These are phyloP conservation scores for Trichosporon inkin DNA, from an alignment of 1,284 basidiomycete species.

Conservation along the genomic window DNA sequence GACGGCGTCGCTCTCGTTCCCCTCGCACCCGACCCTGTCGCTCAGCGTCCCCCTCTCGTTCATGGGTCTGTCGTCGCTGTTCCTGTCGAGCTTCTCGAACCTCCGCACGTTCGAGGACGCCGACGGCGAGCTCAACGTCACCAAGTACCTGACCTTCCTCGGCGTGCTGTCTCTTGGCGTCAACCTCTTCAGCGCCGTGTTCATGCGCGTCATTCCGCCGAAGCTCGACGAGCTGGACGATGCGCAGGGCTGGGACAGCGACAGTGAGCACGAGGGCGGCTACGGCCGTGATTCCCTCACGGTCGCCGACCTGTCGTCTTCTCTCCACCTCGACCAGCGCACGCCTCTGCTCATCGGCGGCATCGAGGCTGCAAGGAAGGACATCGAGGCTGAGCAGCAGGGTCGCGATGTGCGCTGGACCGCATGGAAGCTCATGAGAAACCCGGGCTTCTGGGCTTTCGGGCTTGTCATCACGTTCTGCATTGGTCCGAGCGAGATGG, in stretches of 20 bases:
- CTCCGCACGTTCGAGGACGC: conserved; percentile 31
- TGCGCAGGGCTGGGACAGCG: conserved; percentile 10
- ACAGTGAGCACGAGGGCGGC: conserved; percentile 13
- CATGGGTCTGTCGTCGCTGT: conserved; percentile 47
- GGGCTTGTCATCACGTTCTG: conserved; percentile 43
- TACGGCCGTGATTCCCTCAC: conserved; percentile 8
- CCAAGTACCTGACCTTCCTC: conserved; percentile 44
- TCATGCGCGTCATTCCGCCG: conserved; percentile 42
- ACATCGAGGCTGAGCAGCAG: conserved; percentile 33
- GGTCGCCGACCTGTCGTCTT: conserved; percentile 16
- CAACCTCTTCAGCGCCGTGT: conserved; percentile 46
- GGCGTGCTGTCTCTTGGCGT: conserved; percentile 38
- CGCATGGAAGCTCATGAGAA: conserved; percentile 31
- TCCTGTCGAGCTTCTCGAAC: conserved; percentile 44
- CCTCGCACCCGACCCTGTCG: conserved; percentile 45
- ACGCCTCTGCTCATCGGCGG: conserved; percentile 50
- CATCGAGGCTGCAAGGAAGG: conserved; percentile 43
- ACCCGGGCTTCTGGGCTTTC: conserved; percentile 49
- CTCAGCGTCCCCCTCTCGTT: conserved; percentile 48
- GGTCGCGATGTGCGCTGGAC: conserved; percentile 43
- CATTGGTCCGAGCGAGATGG: conserved; percentile 49
- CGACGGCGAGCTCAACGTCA: conserved; percentile 36
- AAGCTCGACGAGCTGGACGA: conserved; percentile 9
- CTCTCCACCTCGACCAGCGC: conserved; percentile 43
- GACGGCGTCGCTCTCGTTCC: conserved; percentile 48